A percentile compares a stretch with the other conserved stretches of the same genome.
phyloP scores from a whole-genome alignment of 306 rosid genomes.

The Vigna angularis region DNA sequence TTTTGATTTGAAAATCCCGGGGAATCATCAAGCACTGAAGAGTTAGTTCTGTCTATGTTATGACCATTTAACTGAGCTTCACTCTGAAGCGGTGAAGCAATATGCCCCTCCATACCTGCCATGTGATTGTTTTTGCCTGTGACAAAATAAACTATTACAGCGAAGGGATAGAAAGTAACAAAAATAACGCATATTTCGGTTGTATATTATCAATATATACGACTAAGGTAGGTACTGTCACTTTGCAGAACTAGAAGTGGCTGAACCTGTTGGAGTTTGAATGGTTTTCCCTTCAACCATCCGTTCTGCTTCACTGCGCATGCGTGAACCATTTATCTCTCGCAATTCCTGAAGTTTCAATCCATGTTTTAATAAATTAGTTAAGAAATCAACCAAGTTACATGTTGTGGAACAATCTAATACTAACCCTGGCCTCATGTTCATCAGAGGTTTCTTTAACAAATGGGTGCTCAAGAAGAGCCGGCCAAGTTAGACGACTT shows the following conservation, averaged over 20 bases:
- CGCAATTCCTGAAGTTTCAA: constrained; percentile 60
- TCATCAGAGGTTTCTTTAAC: constrained; percentile 77
- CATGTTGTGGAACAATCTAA: constrained; percentile 9
- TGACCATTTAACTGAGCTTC: constrained; percentile 63
- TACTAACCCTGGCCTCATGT: constrained; percentile 65
- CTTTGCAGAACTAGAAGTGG: constrained; percentile 49
- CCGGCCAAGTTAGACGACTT: constrained; percentile 96
- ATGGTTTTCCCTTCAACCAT: constrained; percentile 62
- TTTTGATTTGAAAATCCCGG: constrained; percentile 65
- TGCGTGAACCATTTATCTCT: constrained; percentile 53
- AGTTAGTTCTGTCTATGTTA: constrained; percentile 46
- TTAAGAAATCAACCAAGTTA: constrained; percentile 12
- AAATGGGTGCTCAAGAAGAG: constrained; percentile 94
- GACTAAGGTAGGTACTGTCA: constrained; percentile 3
- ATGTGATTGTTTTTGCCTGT: constrained; percentile 48
- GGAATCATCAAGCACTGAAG: constrained; percentile 66
- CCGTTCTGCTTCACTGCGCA: constrained; percentile 57
- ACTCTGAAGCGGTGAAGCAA: constrained; percentile 52
- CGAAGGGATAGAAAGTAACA: constrained; percentile 19
- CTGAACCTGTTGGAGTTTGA: constrained; percentile 54
- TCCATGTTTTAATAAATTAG: constrained; percentile 22
- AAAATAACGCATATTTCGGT: background rate
- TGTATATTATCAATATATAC: constrained; percentile 16
- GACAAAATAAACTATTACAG: constrained; percentile 23
- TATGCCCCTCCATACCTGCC: constrained; percentile 52